Evolutionary conservation across 2,329 filamentous ascomycete genomes (phyloP).

Genomic region (Phialophora verrucosa): DNA sequence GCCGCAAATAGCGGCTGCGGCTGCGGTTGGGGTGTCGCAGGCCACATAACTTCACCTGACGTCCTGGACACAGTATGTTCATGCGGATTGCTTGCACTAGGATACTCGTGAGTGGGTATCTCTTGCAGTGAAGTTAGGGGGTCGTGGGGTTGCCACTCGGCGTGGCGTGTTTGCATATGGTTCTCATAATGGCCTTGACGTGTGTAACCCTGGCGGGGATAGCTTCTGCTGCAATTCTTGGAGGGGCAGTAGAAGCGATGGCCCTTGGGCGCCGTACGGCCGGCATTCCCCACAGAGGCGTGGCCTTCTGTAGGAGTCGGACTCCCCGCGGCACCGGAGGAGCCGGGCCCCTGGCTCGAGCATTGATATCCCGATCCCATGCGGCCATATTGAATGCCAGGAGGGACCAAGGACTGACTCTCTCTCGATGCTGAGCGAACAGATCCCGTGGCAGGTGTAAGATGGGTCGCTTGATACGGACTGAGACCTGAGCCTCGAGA

Average conservation of each 20-base stretch:
- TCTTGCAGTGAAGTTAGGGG: constrained; percentile 6
- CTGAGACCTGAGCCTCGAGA: neutral
- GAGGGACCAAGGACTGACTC: neutral
- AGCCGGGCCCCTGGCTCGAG: neutral
- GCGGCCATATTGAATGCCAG: neutral
- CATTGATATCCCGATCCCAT: neutral
- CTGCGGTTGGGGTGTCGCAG: neutral
- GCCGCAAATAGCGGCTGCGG: neutral
- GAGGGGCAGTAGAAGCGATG: constrained; percentile 27
- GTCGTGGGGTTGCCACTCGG: constrained; percentile 21
- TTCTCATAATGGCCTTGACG: constrained; percentile 29
- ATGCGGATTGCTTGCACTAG: neutral
- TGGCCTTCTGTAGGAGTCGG: constrained; percentile 4
- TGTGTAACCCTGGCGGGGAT: constrained; percentile 3
- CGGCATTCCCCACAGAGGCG: neutral
- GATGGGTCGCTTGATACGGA: neutral
- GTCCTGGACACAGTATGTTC: neutral
- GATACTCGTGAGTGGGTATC: neutral
- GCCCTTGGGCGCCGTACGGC: constrained; percentile 28
- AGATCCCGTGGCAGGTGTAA: neutral
- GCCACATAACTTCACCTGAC: neutral
- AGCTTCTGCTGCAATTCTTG: constrained; percentile 27
- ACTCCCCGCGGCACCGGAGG: neutral
- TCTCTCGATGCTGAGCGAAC: constrained; percentile 3
- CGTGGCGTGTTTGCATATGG: constrained; percentile 25